Base-by-base conservation (phyloP, 805 yeast species). In the Ogataea degrootiae region DNA sequence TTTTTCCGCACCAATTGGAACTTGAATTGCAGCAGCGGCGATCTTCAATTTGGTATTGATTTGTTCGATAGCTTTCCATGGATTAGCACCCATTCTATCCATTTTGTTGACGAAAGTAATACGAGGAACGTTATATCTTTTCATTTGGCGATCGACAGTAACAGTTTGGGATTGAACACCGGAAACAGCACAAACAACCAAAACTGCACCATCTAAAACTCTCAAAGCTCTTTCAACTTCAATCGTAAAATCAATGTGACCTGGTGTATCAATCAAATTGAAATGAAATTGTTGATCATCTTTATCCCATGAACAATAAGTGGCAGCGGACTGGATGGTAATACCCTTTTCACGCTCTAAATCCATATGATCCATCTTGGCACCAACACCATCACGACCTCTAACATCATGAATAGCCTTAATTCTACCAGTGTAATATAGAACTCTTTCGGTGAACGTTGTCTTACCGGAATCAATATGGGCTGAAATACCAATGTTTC, bases 71-170 rank as follows among this genome's bases (percentile, higher is more conserved):
- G 95, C 97, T 54, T 78, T 80, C 85, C 95, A 94, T 21, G 99
- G 99, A 69, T 94, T 84, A 47, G 99, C 87, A 56, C 99, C 99
- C 97, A 94, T 88, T 67, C 99, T 83, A 70, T 94, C 99, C 97
- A 94, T 91, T 74, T 94, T 94, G 73, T 94, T 94, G 69, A 94
- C 87, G 63, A 94, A 94, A 9, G 99, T 92, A 45, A 94, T 78
- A 63, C 99, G 80, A 46, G 99, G 99, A 62, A 94, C 96, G 64
- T 94, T 90, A 71, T 94, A 94, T 66, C 99, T 84, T 61, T 96
- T 83, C 99, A 94, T 94, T 73, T 94, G 99, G 65, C 99, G 85
- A 68, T 94, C 99, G 41, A 94, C 99, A 37, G 99, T 94, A 50
- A 94, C 96, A 17, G 99, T 94, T 70, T 94, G 99, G 2, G 97